Evolutionary conservation across 2,329 filamentous ascomycete genomes (phyloP), one percentile per base, ranked within the genome.

Genomic region (Xylariaceae sp.): DNA sequence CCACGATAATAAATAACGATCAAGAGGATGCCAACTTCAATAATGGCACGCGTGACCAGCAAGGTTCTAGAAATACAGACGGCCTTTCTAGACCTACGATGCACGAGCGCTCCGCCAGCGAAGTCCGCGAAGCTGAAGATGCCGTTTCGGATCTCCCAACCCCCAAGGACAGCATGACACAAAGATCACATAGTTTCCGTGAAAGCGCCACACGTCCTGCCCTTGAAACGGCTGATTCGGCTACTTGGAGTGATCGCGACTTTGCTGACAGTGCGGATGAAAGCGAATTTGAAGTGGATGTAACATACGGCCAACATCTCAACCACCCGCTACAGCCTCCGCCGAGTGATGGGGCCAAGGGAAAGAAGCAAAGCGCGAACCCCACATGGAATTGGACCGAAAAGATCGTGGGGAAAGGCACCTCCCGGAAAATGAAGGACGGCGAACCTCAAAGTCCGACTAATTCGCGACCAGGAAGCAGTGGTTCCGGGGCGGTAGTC

Each of bases 241-340:
- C 79, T 50, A 77, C 76, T 3, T 88, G 85, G 86, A 86, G 81
- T 65, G 85, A 88, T 46, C 74, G 78, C 10, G 83, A 87, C 65
- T 85, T 83, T 73, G 73, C 74, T 9, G 81, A 85, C 59, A 82
- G 71, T 30, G 76, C 71, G 22, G 72, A 76, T 45, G 75, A 79
- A 52, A 74, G 72, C 46, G 73, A 75, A 47, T 68, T 72, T 29
- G 70, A 67, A 34, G 53, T 63, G 32, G 65, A 67, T 18, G 49
- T 67, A 43, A 58, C 59, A 1, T 66, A 65, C 36, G 61, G 64
- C 34, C 51, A 56, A 10, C 64, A 64, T 39, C 19, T 49, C 9
- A 52, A 55, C 37, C 46, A 49, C 22, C 56, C 51, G 36, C 39
- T 15, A 12, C 56, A 59, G 22, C 34, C 44, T 16, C 40, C 53